Evolutionary conservation across 2,329 filamentous ascomycete species (phyloP), one percentile per base, ranked within the genome.

Genomic region (Microsporum ferrugineum): DNA sequence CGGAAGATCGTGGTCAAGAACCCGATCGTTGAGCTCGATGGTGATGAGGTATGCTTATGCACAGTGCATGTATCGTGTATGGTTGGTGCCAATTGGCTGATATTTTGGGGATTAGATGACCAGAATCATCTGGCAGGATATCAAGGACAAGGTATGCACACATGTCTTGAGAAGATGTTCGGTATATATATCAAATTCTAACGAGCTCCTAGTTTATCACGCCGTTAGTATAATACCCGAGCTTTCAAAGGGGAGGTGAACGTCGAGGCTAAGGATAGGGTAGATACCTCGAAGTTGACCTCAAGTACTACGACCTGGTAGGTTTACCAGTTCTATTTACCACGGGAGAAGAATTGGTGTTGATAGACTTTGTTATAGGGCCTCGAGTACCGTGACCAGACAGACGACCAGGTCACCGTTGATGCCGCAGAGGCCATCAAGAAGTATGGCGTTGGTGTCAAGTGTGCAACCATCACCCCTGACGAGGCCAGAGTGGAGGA

Each of bases 1-100:
- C 80, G 83, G 72, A 99, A 97, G 87, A 97, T 97, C 84, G 94
- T 95, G 84, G 94, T 99, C 81, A 91, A 95, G 86, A 97, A 96
- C 79, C 94, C 94, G 67, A 87, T 99, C 75, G 94, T 99, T 76
- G 94, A 97, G 81, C 84, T 97, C 71, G 92, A 97, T 75, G 92
- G 92, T 72, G 84, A 87, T 76, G 85, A 87, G 73, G 75, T 76
- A 73, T 63, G 72, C 17, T 23, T 23, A 23, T 23, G 17, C 17
- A 23, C 17, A 23, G 63, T 63, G 38, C 39, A 65, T 36, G 53
- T 53, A 47, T 17, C 6, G 23, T 8, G 43, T 31, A 23, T 58
- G 64, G 65, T 67, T 59, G 63, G 62, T 64, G 62, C 59, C 64
- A 61, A 27, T 56, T n/a, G 8, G 38, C 59, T 43, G 29, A 36